These are phyloP conservation scores for Capronia americana DNA, from an alignment of 2,329 filamentous ascomycete species.

Conservation along the genomic window DNA sequence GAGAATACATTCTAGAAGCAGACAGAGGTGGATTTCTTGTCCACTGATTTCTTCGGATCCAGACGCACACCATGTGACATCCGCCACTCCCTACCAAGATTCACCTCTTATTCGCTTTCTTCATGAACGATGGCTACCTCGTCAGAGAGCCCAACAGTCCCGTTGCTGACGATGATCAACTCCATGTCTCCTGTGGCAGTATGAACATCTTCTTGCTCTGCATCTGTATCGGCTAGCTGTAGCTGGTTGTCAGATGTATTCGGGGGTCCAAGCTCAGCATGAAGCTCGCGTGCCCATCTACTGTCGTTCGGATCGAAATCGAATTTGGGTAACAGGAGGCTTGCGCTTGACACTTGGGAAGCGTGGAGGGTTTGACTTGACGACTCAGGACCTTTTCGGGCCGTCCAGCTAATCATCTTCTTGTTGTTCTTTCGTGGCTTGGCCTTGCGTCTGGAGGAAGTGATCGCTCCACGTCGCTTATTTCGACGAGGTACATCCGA, in stretches of 20 bases:
- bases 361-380: background rate
- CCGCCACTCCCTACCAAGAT: background rate
- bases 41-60: background rate
- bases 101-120: background rate
- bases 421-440: background rate
- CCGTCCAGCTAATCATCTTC: background rate
- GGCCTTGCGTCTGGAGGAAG: background rate
- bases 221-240: background rate
- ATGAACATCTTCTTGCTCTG: background rate
- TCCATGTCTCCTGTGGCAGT: background rate
- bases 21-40: background rate
- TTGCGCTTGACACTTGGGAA: background rate
- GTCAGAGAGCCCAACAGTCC: background rate
- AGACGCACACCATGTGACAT: background rate
- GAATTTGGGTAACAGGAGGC: background rate
- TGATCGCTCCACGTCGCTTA: conserved; percentile 8
- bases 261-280: background rate
- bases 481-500: conserved; percentile 11
- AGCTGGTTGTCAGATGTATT: background rate
- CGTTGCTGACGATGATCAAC: background rate
- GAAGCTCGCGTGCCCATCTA: background rate
- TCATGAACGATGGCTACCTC: background rate
- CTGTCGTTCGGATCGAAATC: background rate
- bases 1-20: background rate
- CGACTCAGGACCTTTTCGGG: background rate